phyloP scores from a whole-genome alignment of 257 asterid species.

The Scutellaria baicalensis region DNA sequence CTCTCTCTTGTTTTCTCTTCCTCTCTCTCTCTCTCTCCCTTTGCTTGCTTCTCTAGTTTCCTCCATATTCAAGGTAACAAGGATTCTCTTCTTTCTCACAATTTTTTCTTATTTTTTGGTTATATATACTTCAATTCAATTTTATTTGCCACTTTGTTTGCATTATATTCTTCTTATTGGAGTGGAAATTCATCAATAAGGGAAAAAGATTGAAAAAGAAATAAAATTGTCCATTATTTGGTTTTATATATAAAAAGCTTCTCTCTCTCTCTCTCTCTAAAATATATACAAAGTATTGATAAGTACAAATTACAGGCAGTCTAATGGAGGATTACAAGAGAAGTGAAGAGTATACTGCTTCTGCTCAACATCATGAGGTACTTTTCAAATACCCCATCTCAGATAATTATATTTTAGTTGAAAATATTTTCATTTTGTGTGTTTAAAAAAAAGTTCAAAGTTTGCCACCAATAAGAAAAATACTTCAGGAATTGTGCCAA shows the following conservation, averaged over 20 bases:
- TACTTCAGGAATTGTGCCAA: background rate
- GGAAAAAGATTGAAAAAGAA: background rate
- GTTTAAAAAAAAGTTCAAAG: background rate
- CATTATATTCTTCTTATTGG: conserved; percentile 9
- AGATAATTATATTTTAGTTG: background rate
- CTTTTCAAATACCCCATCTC: background rate
- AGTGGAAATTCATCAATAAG: background rate
- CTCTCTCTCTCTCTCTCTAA: conserved; percentile 12
- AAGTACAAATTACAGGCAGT: conserved; percentile 5
- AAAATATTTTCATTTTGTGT: background rate
- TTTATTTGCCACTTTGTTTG: background rate
- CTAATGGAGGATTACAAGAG: conserved; percentile 44
- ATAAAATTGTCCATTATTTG: background rate
- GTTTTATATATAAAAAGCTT: conserved; percentile 3
- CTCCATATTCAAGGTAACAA: conserved; percentile 48
- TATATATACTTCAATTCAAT: background rate
- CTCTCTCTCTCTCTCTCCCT: conserved; percentile 14
- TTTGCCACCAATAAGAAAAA: background rate
- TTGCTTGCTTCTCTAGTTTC: conserved; percentile 45
- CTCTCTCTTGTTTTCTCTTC: conserved; percentile 8
- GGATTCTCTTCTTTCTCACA: conserved; percentile 29
- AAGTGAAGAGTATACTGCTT: conserved; percentile 20
- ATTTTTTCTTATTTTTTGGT: background rate
- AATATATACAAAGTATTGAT: background rate
- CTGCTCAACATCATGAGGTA: conserved; percentile 35